phyloP scores from a whole-genome alignment of 2,329 filamentous ascomycete genomes.

The Trichoderma atroviride region DNA sequence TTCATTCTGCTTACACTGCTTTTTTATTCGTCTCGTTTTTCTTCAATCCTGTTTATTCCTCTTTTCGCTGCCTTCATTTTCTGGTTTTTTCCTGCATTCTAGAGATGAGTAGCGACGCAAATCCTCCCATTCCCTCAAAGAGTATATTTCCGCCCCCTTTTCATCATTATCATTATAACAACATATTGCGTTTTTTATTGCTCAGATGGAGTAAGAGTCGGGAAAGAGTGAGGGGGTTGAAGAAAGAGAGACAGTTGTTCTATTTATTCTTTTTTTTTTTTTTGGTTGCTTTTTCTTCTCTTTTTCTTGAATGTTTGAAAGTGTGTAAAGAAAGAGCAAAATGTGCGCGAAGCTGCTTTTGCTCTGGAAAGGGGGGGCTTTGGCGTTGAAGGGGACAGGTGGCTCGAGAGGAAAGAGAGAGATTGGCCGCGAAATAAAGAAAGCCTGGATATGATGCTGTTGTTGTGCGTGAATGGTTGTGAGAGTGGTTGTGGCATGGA shows the following conservation, averaged over 20 bases:
- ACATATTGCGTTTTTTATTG: slow-evolving; percentile 1
- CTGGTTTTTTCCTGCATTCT: slow-evolving; percentile 32
- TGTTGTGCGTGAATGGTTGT: slow-evolving; percentile 5
- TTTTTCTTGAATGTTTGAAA: slow-evolving; percentile 10
- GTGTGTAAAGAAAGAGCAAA: slow-evolving; percentile 1
- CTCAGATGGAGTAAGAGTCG: slow-evolving; percentile 7
- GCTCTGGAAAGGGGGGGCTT: background rate
- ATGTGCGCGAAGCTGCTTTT: slow-evolving; percentile 3
- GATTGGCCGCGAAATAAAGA: slow-evolving; percentile 2
- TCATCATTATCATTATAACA: slow-evolving; percentile 10
- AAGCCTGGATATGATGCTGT: slow-evolving; percentile 26
- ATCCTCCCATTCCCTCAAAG: slow-evolving; percentile 34
- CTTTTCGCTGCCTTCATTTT: slow-evolving; percentile 30
- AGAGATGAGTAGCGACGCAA: slow-evolving; percentile 37
- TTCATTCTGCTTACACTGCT: slow-evolving; percentile 24
- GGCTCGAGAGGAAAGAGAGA: slow-evolving; percentile 24
- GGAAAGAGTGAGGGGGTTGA: background rate
- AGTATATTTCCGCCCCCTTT: slow-evolving; percentile 23
- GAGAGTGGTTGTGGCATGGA: background rate
- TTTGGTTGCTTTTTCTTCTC: slow-evolving; percentile 17
- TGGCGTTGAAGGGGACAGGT: slow-evolving; percentile 14
- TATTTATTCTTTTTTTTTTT: slow-evolving; percentile 17
- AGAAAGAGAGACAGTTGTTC: background rate
- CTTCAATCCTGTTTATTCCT: slow-evolving; percentile 20
- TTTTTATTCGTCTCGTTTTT: slow-evolving; percentile 31